Percentiles rank a stretch among this genome's conserved stretches.
phyloP scores from a whole-genome alignment of 1,139 yeast species.

The Geotrichum citri-aurantii region DNA sequence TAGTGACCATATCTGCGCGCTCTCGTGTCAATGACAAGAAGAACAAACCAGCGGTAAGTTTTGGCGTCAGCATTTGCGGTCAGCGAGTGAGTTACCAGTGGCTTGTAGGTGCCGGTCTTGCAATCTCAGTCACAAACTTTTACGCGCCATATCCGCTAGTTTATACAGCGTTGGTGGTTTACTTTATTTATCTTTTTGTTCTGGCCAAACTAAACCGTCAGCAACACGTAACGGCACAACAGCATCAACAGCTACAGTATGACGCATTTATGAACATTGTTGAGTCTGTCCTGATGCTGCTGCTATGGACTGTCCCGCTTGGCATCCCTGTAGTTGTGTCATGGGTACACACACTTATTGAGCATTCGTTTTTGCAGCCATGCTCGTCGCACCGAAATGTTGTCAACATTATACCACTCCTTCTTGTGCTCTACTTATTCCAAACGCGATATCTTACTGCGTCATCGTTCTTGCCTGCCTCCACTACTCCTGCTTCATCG shows the following conservation, averaged over 20 bases:
- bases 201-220: background rate
- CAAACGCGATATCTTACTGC: constrained; percentile 12
- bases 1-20: background rate
- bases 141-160: constrained; percentile 72
- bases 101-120: background rate
- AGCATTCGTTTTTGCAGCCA: constrained; percentile 29
- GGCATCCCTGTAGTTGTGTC: constrained; percentile 36
- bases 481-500: background rate
- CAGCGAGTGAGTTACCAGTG: background rate
- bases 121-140: constrained; percentile 39
- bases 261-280: constrained; percentile 3
- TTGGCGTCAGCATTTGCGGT: background rate
- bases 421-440: constrained; percentile 23
- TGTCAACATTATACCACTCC: constrained; percentile 31
- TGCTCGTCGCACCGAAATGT: constrained; percentile 33
- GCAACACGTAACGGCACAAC: background rate
- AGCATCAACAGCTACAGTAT: background rate
- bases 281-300: constrained; percentile 21
- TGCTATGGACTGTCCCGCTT: constrained; percentile 33
- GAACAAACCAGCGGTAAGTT: background rate
- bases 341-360: constrained; percentile 34
- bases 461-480: background rate
- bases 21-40: background rate
- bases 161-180: constrained; percentile 29
- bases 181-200: constrained; percentile 1